Evolutionary conservation across 2,329 filamentous ascomycete genomes (phyloP).

Genomic region (Sporothrix brunneoviolacea): DNA sequence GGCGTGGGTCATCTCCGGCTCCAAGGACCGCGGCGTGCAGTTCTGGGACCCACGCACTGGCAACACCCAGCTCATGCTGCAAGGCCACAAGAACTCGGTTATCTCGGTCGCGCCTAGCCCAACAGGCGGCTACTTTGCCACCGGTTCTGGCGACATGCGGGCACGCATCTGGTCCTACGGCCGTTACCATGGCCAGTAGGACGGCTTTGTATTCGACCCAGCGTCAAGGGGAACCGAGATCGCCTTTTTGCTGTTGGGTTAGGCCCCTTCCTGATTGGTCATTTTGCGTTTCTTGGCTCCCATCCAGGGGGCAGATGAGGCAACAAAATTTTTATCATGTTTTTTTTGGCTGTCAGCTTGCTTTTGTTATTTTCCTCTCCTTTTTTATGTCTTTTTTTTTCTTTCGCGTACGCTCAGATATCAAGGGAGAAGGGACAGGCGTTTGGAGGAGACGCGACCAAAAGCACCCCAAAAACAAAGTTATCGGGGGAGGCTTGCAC

Average conservation of each 20-base stretch:
- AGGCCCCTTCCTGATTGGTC: neutral
- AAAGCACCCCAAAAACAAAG: neutral
- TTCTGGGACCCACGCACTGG: slow-evolving; percentile 97
- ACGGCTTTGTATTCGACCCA: neutral
- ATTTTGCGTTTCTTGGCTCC: neutral
- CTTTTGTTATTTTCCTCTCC: too few relatives aligned
- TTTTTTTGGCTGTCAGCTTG: neutral
- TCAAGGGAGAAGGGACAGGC: slow-evolving; percentile 11
- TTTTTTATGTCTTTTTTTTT: neutral
- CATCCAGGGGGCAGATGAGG: too few relatives aligned
- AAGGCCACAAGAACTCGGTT: slow-evolving; percentile 97
- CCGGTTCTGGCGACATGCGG: slow-evolving; percentile 94
- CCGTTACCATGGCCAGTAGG: slow-evolving; percentile 24
- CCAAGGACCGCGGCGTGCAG: slow-evolving; percentile 94
- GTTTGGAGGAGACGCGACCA: slow-evolving; percentile 11
- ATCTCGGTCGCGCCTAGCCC: slow-evolving; percentile 96
- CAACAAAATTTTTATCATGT: too few relatives aligned
- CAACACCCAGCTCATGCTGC: slow-evolving; percentile 93
- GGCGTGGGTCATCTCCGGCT: slow-evolving; percentile 93
- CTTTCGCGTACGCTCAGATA: neutral
- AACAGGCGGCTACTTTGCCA: slow-evolving; percentile 81
- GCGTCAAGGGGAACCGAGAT: too few relatives aligned
- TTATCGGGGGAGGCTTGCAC: too few relatives aligned
- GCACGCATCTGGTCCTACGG: slow-evolving; percentile 93
- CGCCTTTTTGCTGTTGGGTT: too few relatives aligned